Evolutionary conservation across 441 rosid genomes (phyloP).

Genomic region (Sinapis alba): DNA sequence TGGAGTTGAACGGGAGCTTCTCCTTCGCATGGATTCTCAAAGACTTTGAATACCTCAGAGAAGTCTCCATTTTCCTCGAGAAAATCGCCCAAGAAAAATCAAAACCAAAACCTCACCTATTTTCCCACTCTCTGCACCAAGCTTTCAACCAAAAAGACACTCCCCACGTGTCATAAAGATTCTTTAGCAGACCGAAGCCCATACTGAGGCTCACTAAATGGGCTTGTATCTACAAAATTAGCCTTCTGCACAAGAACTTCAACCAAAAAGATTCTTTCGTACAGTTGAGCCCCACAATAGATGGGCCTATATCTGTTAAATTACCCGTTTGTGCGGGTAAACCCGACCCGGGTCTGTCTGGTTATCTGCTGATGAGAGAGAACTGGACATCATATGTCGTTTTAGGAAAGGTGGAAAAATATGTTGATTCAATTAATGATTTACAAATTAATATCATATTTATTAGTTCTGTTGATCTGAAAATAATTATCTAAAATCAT

Average conservation of each 20-base stretch:
- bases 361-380: no score
- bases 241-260: constrained; percentile 33
- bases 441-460: no score
- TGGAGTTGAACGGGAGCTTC: constrained; percentile 63
- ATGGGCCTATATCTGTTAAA: no score
- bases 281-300: no score
- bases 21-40: constrained; percentile 89
- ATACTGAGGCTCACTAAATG: neutral
- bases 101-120: constrained; percentile 39
- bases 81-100: constrained; percentile 16
- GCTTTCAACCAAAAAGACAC: constrained; percentile 6
- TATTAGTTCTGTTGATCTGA: no score
- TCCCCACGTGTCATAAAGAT: neutral
- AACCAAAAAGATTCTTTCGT: no score
- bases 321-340: no score
- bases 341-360: no score
- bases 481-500: no score
- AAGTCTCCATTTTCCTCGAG: constrained; percentile 72
- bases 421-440: no score
- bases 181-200: neutral
- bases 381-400: no score
- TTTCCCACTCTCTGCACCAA: constrained; percentile 2
- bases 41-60: constrained; percentile 74
- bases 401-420: no score
- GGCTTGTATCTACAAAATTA: neutral